Base-by-base conservation (phyloP, 2,329 filamentous ascomycete species). In the Curvularia lunata region DNA sequence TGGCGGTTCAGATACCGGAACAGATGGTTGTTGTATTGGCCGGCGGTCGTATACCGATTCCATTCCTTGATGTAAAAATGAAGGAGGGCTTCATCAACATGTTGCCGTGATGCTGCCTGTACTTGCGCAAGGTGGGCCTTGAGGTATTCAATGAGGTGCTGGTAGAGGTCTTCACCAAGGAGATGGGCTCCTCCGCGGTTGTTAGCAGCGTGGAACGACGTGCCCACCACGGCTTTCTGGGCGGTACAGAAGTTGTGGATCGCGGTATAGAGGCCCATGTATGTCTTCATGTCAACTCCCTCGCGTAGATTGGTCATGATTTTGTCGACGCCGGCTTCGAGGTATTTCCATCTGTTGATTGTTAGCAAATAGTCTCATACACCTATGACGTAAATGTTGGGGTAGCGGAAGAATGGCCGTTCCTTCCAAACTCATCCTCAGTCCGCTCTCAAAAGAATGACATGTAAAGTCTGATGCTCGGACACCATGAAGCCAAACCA, bases 201-300 rank as follows among this genome's bases (percentile, higher is more conserved):
- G 63, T 86, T 85, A 30, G 76, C 77, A 73, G 75, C 70, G 69
- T 78, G 75, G 64, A 72, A 78, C 23, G 73, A 75, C 13, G 78
- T 79, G 51, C 85, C 83, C n/a, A 86, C 85, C 43, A 93, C 88
- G 1, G 92, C 92, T 77, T 98, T 98, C 78, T 98, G 95, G 23
- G 95, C 97, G 55, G 95, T 99, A 78, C 95, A 99, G 79, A 99
- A 99, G 81, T 99, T 97, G 81, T 99, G 95, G 48, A 99, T 95
- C 60, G 93, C 92, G 52, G 94, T 97, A 80, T 98, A 98, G 59
- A 97, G 88, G 55, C 91, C 92, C 94, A 98, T 97, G 80, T 98
- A 98, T 83, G 91, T 94, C 69, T 90, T 87, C 88, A 98, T 92
- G 73, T 97, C 93, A 79, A 99, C 91, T 60, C 95, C 95, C 65